Conservation (phyloP, 805 yeast genomes). For the Jamesozyma rosinii region DNA sequence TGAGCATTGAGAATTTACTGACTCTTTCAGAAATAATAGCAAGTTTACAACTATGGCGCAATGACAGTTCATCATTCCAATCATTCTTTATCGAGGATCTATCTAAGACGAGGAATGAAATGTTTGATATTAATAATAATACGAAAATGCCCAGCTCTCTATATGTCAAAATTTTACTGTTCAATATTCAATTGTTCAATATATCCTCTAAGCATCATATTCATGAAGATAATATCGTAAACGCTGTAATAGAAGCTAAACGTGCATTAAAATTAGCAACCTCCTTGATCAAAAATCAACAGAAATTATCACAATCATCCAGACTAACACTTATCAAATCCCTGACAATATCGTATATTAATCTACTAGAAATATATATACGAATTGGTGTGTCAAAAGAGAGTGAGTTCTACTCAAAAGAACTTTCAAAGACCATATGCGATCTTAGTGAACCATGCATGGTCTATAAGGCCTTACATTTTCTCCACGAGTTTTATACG, state of each 20-base stretch:
- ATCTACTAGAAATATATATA: slow-evolving; percentile 33
- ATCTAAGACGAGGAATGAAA: slow-evolving; percentile 11
- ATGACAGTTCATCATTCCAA: slow-evolving; percentile 12
- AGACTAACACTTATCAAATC: slow-evolving; percentile 33
- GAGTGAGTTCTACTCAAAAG: slow-evolving; percentile 44
- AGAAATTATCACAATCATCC: slow-evolving; percentile 19
- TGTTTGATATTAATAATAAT: slow-evolving; percentile 22
- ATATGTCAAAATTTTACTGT: slow-evolving; percentile 24
- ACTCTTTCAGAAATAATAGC: slow-evolving; percentile 6
- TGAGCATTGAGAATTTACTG: slow-evolving; percentile 11
- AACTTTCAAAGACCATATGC: slow-evolving; percentile 35
- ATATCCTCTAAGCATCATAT: slow-evolving; percentile 19
- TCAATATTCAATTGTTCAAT: slow-evolving; percentile 18
- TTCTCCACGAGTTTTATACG: slow-evolving; percentile 16
- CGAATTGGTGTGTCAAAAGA: slow-evolving; percentile 53
- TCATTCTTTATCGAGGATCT: slow-evolving; percentile 12
- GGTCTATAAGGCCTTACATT: slow-evolving; percentile 15
- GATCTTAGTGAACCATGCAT: slow-evolving; percentile 23
- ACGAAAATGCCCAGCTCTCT: slow-evolving; percentile 12
- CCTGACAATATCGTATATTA: slow-evolving; percentile 34
- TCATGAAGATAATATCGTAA: slow-evolving; percentile 10
- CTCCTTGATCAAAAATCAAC: slow-evolving; percentile 40
- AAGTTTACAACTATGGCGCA: slow-evolving; percentile 7
- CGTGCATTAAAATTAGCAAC: slow-evolving; percentile 43
- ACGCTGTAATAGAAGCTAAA: slow-evolving; percentile 34